Base-by-base conservation (phyloP, 768 basidiomycete species). In the Lactarius trivialis region DNA sequence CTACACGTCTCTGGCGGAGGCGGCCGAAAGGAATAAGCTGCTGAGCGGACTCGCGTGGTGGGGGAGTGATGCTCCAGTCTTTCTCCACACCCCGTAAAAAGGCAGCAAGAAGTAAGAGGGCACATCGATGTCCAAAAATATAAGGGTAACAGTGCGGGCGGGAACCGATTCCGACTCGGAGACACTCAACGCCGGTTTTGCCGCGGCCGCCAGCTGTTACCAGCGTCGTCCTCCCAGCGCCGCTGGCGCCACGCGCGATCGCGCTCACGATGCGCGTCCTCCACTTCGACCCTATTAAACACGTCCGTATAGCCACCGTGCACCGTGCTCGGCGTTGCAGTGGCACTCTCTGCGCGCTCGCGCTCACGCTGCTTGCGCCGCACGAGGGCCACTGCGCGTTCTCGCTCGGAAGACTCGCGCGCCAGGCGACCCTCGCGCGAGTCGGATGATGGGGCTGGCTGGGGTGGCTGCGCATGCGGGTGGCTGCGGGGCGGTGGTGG, bases 391-490 rank as follows among this genome's bases (percentile, higher is more conserved):
- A 82, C 73, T 0, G 90, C 89, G 0, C 90, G 84, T 67, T 86
- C 81, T 4, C 89, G 82, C 71, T 92, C 90, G 1, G 85, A 81
- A 0, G 84, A 83, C 73, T 92, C 90, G 30, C 90, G 84, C n/a
- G 74, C 75, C 9, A 89, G 73, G 3, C 90, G 85, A 6, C 81
- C 82, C 32, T 80, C 79, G 0, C 83, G 63, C 55, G 66, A 43
- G 60, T 45, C 52, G 64, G 63, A 53, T 61, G 73, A 57, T 45
- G 65, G 4, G 32, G 67, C 55, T 34, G 64, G 53, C 19, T 48
- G 71, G 32, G 36, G 66, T 0, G 61, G 32, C 19, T n/a, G 28
- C 4, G 30, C 14, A 8, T 51, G 50, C 17, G 28, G 17, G 17
- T 51, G 50, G 8, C 67, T 53, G 24, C 71, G 67, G 17, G 70